phyloP scores from a whole-genome alignment of 2,329 filamentous ascomycete genomes.

The Cucurbitaria berberidis region DNA sequence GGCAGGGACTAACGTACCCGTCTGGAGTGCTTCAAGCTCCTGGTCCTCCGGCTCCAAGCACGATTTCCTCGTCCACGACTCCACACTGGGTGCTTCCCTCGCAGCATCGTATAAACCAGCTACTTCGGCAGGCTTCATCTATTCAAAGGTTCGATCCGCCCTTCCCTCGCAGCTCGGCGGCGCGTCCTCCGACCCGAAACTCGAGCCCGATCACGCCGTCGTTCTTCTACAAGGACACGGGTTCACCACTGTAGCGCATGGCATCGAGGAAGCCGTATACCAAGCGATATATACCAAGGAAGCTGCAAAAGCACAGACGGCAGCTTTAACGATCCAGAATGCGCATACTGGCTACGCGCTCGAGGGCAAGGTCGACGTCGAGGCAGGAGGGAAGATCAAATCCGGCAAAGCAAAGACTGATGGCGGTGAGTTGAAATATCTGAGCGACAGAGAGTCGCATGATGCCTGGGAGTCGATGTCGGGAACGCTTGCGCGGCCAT shows the following conservation, averaged over 20 bases:
- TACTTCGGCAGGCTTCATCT: conserved; percentile 47
- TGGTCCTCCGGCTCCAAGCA: conserved; percentile 40
- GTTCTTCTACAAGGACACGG: conserved; percentile 55
- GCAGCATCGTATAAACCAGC: conserved; percentile 46
- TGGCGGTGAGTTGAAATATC: conserved; percentile 51
- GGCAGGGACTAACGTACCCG: conserved; percentile 42
- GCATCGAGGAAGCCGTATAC: conserved; percentile 55
- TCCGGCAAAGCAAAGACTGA: conserved; percentile 50
- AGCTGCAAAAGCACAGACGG: conserved; percentile 51
- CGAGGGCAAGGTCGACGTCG: conserved; percentile 49
- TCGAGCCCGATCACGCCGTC: conserved; percentile 45
- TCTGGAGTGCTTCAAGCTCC: conserved; percentile 43
- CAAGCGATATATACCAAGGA: conserved; percentile 53
- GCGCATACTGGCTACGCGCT: conserved; percentile 46
- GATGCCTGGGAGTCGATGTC: conserved; percentile 50
- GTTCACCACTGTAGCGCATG: conserved; percentile 51
- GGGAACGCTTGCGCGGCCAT: conserved; percentile 47
- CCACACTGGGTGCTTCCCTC: conserved; percentile 43
- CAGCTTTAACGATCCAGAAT: conserved; percentile 43
- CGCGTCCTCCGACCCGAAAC: conserved; percentile 32
- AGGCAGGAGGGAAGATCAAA: conserved; percentile 49
- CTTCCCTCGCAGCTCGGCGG: conserved; percentile 44
- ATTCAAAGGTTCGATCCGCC: conserved; percentile 46
- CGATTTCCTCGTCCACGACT: conserved; percentile 44
- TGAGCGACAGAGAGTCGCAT: conserved; percentile 51